A percentile compares a stretch with the other conserved stretches of the same genome.
Conservation (phyloP, 2,329 filamentous ascomycete species). For the Aaosphaeria pasadenensis region DNA sequence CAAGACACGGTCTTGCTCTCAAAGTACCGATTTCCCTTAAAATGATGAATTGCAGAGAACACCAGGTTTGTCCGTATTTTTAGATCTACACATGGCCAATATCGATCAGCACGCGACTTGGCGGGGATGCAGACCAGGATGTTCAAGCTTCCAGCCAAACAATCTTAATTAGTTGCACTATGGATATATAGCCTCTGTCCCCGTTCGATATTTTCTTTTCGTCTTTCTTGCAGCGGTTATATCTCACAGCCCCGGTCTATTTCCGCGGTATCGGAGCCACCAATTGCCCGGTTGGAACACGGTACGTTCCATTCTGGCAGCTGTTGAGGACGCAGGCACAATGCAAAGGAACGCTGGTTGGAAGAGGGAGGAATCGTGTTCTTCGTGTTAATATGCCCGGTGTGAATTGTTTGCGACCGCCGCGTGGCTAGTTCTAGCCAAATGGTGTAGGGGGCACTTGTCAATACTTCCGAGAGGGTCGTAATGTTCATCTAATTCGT, state of each 20-base stretch:
- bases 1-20: too few relatives aligned
- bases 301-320: slow-evolving; percentile 14
- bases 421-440: slow-evolving; percentile 11
- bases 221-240: slow-evolving; percentile 16
- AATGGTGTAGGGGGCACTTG: slow-evolving; percentile 4
- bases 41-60: neutral
- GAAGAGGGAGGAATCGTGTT: slow-evolving; percentile 4
- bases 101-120: slow-evolving; percentile 22
- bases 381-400: slow-evolving; percentile 5
- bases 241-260: slow-evolving; percentile 6
- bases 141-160: slow-evolving; percentile 12
- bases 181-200: slow-evolving; percentile 24
- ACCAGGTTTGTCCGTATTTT: slow-evolving; percentile 18
- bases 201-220: slow-evolving; percentile 13
- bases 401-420: slow-evolving; percentile 1
- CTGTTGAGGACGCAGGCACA: slow-evolving; percentile 8
- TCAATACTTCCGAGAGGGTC: slow-evolving; percentile 12
- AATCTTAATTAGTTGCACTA: slow-evolving; percentile 20
- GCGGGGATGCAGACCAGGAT: slow-evolving; percentile 20
- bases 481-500: slow-evolving; percentile 23
- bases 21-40: neutral
- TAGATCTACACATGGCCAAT: slow-evolving; percentile 16
- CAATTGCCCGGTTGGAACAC: slow-evolving; percentile 12
- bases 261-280: slow-evolving; percentile 17
- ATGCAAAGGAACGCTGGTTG: neutral